A percentile compares a stretch with the other conserved stretches of the same genome.
These are phyloP conservation scores for Leptodontidium sp. DNA, from an alignment of 2,329 filamentous ascomycete species.

Conservation along the genomic window DNA sequence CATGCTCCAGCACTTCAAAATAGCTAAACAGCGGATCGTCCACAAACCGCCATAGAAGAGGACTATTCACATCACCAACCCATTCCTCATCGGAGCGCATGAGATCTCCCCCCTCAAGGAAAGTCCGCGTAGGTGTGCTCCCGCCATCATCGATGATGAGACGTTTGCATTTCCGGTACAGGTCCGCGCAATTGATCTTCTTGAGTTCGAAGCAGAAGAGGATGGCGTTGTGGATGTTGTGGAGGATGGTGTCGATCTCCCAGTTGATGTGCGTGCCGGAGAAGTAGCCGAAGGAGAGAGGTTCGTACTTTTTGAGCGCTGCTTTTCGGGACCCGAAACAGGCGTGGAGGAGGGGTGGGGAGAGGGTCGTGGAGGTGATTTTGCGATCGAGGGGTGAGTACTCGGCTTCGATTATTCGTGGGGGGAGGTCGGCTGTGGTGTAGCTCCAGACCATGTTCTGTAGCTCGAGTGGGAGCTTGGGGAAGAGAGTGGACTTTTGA, in stretches of 20 bases:
- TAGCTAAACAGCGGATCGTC: background rate
- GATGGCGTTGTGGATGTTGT: background rate
- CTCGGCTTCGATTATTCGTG: background rate
- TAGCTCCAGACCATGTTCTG: background rate
- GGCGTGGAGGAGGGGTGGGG: background rate
- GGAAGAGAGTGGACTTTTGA: constrained; percentile 6
- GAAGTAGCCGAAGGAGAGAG: background rate
- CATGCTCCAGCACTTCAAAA: background rate
- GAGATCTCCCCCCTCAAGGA: background rate
- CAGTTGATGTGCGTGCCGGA: constrained; percentile 3
- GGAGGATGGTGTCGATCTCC: background rate
- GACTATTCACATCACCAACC: background rate
- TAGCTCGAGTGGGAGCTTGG: background rate
- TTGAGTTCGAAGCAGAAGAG: background rate
- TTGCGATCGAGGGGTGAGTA: background rate
- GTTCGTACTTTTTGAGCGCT: background rate
- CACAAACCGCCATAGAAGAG: too few species aligned
- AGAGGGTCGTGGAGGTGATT: background rate
- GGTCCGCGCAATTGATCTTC: background rate
- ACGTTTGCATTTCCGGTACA: background rate
- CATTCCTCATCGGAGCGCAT: background rate
- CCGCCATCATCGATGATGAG: background rate
- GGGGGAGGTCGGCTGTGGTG: background rate
- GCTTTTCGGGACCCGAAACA: background rate
- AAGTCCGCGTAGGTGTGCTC: background rate